Evolutionary conservation across 2,329 filamentous ascomycete genomes (phyloP).

Genomic region (Dactylonectria estremocensis): DNA sequence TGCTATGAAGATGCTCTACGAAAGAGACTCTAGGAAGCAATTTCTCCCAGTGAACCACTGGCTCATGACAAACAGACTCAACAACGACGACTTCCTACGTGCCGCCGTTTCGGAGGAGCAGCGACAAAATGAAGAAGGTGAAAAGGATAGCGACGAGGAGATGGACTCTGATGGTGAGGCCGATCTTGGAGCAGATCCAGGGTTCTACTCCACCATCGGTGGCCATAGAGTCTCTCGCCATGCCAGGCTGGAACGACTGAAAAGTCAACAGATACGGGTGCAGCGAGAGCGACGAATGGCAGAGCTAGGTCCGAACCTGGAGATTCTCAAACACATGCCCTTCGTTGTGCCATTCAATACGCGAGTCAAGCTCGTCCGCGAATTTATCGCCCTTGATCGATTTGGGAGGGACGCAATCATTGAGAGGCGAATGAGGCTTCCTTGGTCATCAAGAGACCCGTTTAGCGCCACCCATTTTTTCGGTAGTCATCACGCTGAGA

Average conservation of each 20-base stretch:
- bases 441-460: conserved; percentile 10
- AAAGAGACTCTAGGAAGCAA: conserved; percentile 88
- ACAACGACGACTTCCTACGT: conserved; percentile 89
- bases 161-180: conserved; percentile 50
- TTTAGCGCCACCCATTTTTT: conserved; percentile 52
- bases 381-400: conserved; percentile 87
- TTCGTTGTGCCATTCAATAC: conserved; percentile 96
- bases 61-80: conserved; percentile 91
- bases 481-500: conserved; percentile 81
- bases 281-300: conserved; percentile 82
- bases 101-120: conserved; percentile 92
- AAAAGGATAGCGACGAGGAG: conserved; percentile 56
- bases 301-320: conserved; percentile 86
- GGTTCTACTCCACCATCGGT: conserved; percentile 56
- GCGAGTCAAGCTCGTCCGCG: conserved; percentile 90
- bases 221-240: conserved; percentile 75
- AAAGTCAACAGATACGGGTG: conserved; percentile 75
- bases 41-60: conserved; percentile 91
- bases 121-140: conserved; percentile 73
- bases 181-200: conserved; percentile 47
- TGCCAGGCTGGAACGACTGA: conserved; percentile 74
- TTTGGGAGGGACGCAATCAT: conserved; percentile 39
- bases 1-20: conserved; percentile 89
- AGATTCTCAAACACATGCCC: conserved; percentile 95
- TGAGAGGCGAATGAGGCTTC: too few relatives aligned